Base-by-base conservation (phyloP, 805 yeast genomes). In the Yamadazyma nakazawae region DNA sequence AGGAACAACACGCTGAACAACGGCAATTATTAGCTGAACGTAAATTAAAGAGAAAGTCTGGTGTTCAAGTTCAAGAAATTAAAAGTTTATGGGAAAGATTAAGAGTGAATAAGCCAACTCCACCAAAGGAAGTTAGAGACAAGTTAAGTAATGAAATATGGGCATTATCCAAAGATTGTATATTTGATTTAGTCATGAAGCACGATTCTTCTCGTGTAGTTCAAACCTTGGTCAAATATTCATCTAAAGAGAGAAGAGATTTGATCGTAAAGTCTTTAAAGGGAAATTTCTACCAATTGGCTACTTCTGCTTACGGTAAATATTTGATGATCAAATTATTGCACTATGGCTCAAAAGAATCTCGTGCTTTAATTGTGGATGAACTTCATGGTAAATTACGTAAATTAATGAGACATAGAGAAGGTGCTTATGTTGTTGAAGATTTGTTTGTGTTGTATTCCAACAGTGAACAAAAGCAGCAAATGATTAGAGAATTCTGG, bases 351-450 rank as follows among this genome's bases (percentile, higher is more conserved):
- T 79, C 92, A 6, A 88, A 84, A 61, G 83, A 84, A 26, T 81
- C 91, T 1, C 79, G 96, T 58, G 85, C 81, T 45, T 56, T 80
- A 32, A 85, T 92, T 47, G 76, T 91, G 47, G 78, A 84, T 60
- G 97, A 90, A 69, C 76, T 92, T 54, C 96, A 90, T 61, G 99
- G 99, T 42, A 84, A 84, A 57, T 79, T 88, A 59, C 79, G 97
- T 64, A 92, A 89, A 68, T 74, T 92, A 48, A 89, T 92, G 94
- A 83, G 96, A 74, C 97, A 92, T 70, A 85, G 87, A 71, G 98
- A 92, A 75, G 99, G 97, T 68, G 98, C 98, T 12, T 90, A 92
- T 60, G 98, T 92, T 34, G 90, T 91, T 54, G 98, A 92, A 68
- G 99, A 92, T 74, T 75, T 88, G 59, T 92, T 75, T 62, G 88